A percentile compares a stretch with the other conserved stretches of the same genome.
Conservation (phyloP, 352 stramenopile genomes). For the Pythium sp. region DNA sequence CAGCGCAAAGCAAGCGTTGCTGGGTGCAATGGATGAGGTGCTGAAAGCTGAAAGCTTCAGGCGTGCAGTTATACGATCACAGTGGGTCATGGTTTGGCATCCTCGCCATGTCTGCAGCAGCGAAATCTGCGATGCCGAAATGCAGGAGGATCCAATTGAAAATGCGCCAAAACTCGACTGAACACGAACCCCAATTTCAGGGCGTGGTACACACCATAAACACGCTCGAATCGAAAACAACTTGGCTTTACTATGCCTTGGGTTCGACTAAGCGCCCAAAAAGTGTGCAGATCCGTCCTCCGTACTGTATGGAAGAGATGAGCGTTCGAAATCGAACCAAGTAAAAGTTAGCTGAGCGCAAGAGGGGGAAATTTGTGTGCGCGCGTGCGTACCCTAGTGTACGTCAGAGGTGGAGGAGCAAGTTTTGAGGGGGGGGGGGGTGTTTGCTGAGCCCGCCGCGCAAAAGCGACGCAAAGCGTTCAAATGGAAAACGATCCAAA, state of each 20-base stretch:
- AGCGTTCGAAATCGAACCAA: conserved; percentile 3
- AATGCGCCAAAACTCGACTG: not conserved
- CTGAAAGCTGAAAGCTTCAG: not conserved
- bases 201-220: not conserved
- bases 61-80: not conserved
- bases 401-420: conserved; percentile 2
- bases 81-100: not conserved
- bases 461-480: not conserved
- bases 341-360: not conserved
- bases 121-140: conserved; percentile 3
- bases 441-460: not conserved
- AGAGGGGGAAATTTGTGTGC: not conserved
- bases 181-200: not conserved
- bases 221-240: not conserved
- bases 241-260: not conserved
- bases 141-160: not conserved
- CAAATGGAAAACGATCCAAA: not conserved
- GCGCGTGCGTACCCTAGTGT: not conserved
- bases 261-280: conserved; percentile 5
- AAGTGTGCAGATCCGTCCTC: not conserved
- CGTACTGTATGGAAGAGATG: not conserved
- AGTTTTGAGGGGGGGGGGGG: not conserved
- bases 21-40: conserved; percentile 4
- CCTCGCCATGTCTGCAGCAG: not conserved
- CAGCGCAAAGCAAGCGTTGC: not conserved